phyloP scores from a whole-genome alignment of 768 basidiomycete species.

The Podaxis sp. region DNA sequence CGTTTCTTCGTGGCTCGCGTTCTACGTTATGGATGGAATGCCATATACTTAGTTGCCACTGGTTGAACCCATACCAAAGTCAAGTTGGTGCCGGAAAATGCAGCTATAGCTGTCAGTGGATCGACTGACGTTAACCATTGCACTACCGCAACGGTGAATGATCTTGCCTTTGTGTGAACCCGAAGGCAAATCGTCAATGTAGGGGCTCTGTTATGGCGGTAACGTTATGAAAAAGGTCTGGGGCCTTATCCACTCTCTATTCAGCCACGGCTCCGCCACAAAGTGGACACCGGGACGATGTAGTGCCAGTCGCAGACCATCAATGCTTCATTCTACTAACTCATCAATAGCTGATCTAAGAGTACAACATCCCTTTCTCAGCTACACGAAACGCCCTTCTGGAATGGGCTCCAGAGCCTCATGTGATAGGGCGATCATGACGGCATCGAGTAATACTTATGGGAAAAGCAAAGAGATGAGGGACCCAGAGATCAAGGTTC shows the following conservation, averaged over 20 bases:
- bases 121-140: neutral
- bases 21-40: neutral
- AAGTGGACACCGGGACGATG: neutral
- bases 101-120: neutral
- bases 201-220: neutral
- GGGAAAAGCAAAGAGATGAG: neutral
- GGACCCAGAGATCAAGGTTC: neutral
- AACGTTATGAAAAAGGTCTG: neutral
- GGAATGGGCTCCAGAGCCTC: neutral
- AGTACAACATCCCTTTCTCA: neutral
- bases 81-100: constrained; percentile 3
- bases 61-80: neutral
- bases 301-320: neutral
- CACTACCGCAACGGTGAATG: neutral
- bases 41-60: neutral
- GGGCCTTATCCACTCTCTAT: neutral
- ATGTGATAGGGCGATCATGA: neutral
- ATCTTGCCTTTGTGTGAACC: neutral
- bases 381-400: neutral
- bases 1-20: neutral
- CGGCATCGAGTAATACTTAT: constrained; percentile 1
- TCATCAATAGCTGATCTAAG: neutral
- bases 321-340: neutral
- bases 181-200: neutral
- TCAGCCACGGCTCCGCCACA: neutral